A percentile compares a stretch with the other conserved stretches of the same genome.
Evolutionary conservation across 176 grass and related monocot species (phyloP).

Genomic region (Phoenix roebelenii): DNA sequence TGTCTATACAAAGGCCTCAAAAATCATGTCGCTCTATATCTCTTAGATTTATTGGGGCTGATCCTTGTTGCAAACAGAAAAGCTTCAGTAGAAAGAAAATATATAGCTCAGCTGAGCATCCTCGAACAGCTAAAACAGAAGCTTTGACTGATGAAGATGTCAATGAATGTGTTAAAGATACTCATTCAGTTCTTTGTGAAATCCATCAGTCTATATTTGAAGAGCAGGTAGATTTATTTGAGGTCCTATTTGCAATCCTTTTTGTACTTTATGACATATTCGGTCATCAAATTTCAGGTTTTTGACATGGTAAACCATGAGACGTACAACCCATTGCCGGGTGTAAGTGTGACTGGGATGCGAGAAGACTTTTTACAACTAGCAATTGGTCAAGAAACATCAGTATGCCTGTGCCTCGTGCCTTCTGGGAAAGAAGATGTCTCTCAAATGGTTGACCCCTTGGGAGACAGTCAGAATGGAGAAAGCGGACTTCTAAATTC

Average conservation of each 20-base stretch:
- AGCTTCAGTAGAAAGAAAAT: slow-evolving; percentile 32
- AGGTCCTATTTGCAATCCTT: slow-evolving; percentile 14
- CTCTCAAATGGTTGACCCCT: slow-evolving; percentile 22
- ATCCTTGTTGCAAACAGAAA: slow-evolving; percentile 17
- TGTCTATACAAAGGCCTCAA: slow-evolving; percentile 62
- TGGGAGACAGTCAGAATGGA: slow-evolving; percentile 23
- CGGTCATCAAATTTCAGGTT: slow-evolving; percentile 35
- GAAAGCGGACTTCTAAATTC: slow-evolving; percentile 24
- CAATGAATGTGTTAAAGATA: slow-evolving; percentile 43
- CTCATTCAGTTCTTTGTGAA: slow-evolving; percentile 61
- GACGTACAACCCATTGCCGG: slow-evolving; percentile 48
- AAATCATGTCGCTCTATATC: slow-evolving; percentile 52
- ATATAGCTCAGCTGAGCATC: slow-evolving; percentile 21
- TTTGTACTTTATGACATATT: slow-evolving; percentile 13
- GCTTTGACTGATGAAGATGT: slow-evolving; percentile 35
- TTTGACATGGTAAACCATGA: slow-evolving; percentile 85
- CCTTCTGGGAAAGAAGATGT: slow-evolving; percentile 33
- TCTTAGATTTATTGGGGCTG: slow-evolving; percentile 50
- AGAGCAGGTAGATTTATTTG: slow-evolving; percentile 40
- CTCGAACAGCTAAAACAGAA: slow-evolving; percentile 29
- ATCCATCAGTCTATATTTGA: slow-evolving; percentile 81
- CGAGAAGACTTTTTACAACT: slow-evolving; percentile 80
- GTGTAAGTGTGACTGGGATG: slow-evolving; percentile 88
- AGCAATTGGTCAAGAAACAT: slow-evolving; percentile 77
- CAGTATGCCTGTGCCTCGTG: slow-evolving; percentile 59